A percentile compares a stretch with the other conserved stretches of the same genome.
Evolutionary conservation across 192 early-diverging fungal genomes (phyloP).

Genomic region (Coemansia furcata): DNA sequence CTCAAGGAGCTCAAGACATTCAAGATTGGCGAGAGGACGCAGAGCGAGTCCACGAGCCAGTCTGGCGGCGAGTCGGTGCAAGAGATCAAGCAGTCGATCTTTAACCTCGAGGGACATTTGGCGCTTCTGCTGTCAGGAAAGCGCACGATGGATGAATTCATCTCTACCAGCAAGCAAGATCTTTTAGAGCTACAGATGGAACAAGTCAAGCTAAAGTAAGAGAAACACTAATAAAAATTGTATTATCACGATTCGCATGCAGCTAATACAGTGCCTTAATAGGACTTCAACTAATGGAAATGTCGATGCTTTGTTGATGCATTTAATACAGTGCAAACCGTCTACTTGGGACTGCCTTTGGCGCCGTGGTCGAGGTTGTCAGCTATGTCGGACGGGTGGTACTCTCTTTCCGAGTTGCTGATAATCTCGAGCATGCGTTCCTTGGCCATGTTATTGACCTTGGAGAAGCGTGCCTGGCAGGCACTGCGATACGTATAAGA

Average conservation of each 20-base stretch:
- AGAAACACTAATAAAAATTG: not conserved
- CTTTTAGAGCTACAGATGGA: constrained; percentile 47
- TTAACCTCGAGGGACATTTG: constrained; percentile 44
- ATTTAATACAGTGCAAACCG: not conserved
- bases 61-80: constrained; percentile 24
- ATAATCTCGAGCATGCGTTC: constrained; percentile 44
- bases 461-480: constrained; percentile 48
- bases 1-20: constrained; percentile 28
- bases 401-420: constrained; percentile 28
- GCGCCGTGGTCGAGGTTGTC: not conserved
- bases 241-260: too few species aligned
- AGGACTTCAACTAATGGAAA: not conserved
- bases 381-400: not conserved
- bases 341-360: not conserved
- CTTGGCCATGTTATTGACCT: constrained; percentile 50
- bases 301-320: not conserved
- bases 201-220: constrained; percentile 32
- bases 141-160: constrained; percentile 47
- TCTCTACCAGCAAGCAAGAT: constrained; percentile 29
- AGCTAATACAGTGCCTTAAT: too few species aligned
- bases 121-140: constrained; percentile 40
- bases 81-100: constrained; percentile 46
- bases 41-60: not conserved
- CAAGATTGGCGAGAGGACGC: constrained; percentile 30
- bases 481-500: constrained; percentile 50